These are phyloP conservation scores for Plantago major DNA, from an alignment of 257 asterid genomes.

Conservation along the genomic window DNA sequence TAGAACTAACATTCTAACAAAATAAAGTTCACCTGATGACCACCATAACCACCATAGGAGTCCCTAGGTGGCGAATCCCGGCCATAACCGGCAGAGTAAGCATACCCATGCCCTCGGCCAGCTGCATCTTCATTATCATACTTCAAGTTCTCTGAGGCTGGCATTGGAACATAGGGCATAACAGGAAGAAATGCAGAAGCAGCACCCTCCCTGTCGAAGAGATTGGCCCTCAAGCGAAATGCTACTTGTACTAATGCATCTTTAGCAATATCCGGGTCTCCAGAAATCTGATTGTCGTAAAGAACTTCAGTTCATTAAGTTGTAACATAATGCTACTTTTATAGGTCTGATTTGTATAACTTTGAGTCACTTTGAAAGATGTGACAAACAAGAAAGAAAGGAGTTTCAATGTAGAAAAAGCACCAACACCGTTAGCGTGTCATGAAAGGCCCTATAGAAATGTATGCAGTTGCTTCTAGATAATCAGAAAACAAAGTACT, in stretches of 20 bases:
- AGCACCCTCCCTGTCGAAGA: slow-evolving; percentile 86
- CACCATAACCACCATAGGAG: slow-evolving; percentile 59
- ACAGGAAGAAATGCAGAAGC: slow-evolving; percentile 67
- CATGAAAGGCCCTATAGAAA: too few species aligned
- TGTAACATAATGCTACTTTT: not conserved
- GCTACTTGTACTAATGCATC: slow-evolving; percentile 90
- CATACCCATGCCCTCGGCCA: slow-evolving; percentile 67
- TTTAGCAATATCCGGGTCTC: slow-evolving; percentile 77
- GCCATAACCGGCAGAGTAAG: slow-evolving; percentile 70
- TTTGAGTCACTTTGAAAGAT: too few species aligned
- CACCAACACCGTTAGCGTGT: too few species aligned
- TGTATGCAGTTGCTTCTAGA: not conserved
- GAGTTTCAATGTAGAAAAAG: too few species aligned
- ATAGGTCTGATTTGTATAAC: too few species aligned
- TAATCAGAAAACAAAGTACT: slow-evolving; percentile 11
- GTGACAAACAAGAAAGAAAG: too few species aligned
- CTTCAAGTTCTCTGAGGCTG: slow-evolving; percentile 53
- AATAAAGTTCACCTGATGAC: slow-evolving; percentile 47
- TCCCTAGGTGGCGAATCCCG: slow-evolving; percentile 56
- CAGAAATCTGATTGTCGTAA: slow-evolving; percentile 54
- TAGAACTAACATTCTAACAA: not conserved
- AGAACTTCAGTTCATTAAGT: not conserved
- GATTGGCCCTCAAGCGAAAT: slow-evolving; percentile 87
- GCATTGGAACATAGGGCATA: slow-evolving; percentile 74
- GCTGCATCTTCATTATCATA: slow-evolving; percentile 69